Evolutionary conservation across 805 yeast species (phyloP).

Genomic region (Wickerhamiella kurtzmanii): DNA sequence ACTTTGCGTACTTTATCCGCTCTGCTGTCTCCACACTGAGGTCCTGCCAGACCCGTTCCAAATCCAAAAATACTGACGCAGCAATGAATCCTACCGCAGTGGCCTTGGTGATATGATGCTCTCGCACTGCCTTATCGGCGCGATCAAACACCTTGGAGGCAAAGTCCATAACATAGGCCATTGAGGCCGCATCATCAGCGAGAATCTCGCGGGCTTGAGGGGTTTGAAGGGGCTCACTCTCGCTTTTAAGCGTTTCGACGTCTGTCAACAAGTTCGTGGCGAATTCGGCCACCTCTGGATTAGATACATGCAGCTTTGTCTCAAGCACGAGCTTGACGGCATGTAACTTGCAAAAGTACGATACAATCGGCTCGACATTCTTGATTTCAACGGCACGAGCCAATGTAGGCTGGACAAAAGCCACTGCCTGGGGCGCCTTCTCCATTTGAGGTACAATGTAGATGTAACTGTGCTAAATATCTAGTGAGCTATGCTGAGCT

Average conservation of each 20-base stretch:
- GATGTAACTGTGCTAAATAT: too few species aligned
- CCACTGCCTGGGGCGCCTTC: slow-evolving; percentile 19
- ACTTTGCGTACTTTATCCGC: slow-evolving; percentile 49
- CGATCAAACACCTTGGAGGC: slow-evolving; percentile 44
- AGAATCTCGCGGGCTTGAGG: slow-evolving; percentile 35
- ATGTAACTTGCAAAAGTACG: slow-evolving; percentile 59
- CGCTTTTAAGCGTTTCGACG: slow-evolving; percentile 45
- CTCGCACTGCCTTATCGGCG: slow-evolving; percentile 36
- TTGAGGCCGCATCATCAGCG: slow-evolving; percentile 44
- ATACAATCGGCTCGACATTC: slow-evolving; percentile 46
- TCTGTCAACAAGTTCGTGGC: slow-evolving; percentile 54
- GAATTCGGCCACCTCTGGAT: slow-evolving; percentile 42
- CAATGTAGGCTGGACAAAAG: slow-evolving; percentile 20
- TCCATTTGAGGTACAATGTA: not conserved
- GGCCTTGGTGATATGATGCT: slow-evolving; percentile 30
- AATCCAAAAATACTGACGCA: slow-evolving; percentile 38
- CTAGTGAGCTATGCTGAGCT: too few species aligned
- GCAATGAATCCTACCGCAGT: slow-evolving; percentile 45
- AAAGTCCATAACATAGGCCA: slow-evolving; percentile 43
- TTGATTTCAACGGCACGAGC: slow-evolving; percentile 45
- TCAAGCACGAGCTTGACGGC: slow-evolving; percentile 61
- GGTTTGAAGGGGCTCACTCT: slow-evolving; percentile 28
- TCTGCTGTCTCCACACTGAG: slow-evolving; percentile 25
- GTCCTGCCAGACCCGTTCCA: slow-evolving; percentile 30
- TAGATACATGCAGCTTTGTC: slow-evolving; percentile 42